These are phyloP conservation scores for Gaultheria prostrata DNA, from an alignment of 148 eudicot genomes.

Conservation along the genomic window DNA sequence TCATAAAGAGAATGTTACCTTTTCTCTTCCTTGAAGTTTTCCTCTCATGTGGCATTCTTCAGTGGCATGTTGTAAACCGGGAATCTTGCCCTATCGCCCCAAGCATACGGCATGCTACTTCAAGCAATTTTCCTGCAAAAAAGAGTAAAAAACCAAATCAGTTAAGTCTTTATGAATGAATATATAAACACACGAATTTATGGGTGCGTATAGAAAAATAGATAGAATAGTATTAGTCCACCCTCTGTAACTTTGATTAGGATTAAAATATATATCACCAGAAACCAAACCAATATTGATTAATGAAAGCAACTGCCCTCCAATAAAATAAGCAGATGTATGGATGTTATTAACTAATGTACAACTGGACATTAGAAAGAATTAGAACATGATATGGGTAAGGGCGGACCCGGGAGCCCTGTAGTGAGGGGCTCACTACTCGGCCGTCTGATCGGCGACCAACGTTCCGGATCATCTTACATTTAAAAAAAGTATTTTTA, in stretches of 20 bases:
- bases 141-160: background rate
- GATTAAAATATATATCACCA: background rate
- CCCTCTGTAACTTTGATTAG: background rate
- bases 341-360: background rate
- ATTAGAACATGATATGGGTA: background rate
- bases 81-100: conserved; percentile 28
- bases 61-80: conserved; percentile 23
- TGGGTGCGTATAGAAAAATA: background rate
- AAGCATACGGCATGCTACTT: conserved; percentile 28
- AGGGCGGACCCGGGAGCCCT: no score
- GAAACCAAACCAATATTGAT: conserved; percentile 12
- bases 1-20: conserved; percentile 2
- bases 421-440: no score
- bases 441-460: no score
- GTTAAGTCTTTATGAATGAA: background rate
- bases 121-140: conserved; percentile 30
- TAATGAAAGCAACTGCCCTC: conserved; percentile 17
- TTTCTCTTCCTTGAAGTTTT: background rate
- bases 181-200: background rate
- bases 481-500: no score
- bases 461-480: no score
- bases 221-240: conserved; percentile 6
- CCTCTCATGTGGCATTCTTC: conserved; percentile 12
- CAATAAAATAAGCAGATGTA: background rate
- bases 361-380: background rate